Percentiles rank a stretch among this genome's conserved stretches.
These are phyloP conservation scores for Sporisorium reilianum DNA, from an alignment of 1,284 basidiomycete genomes.

Conservation along the genomic window DNA sequence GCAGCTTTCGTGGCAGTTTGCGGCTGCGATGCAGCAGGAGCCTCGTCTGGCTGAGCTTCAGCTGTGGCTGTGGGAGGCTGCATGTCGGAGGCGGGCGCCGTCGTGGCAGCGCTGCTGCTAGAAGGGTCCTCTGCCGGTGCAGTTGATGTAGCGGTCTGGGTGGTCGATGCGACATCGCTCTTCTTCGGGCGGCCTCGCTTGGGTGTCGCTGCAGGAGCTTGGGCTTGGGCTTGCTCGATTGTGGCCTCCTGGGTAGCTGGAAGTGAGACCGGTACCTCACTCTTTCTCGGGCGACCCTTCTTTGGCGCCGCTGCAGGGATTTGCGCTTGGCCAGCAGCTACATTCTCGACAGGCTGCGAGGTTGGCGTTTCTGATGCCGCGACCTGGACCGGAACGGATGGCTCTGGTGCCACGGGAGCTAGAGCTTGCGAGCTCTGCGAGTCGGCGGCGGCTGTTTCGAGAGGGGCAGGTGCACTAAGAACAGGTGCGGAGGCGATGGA, in stretches of 20 bases:
- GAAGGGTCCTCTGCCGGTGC: background rate
- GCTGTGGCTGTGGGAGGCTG: background rate
- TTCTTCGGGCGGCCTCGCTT: conserved; percentile 23
- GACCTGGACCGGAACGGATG: background rate
- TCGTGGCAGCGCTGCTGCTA: background rate
- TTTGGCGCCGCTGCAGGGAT: conserved; percentile 11
- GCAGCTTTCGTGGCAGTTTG: background rate
- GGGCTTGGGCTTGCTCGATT: background rate
- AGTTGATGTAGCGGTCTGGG: background rate
- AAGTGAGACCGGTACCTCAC: background rate
- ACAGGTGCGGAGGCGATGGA: conserved; percentile 1
- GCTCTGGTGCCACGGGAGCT: background rate
- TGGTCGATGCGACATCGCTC: background rate
- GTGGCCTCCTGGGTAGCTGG: background rate
- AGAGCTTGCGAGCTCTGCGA: background rate
- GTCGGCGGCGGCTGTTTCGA: background rate
- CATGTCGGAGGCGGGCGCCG: background rate
- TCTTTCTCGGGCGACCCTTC: conserved; percentile 12
- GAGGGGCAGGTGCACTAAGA: background rate
- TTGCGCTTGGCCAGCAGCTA: background rate
- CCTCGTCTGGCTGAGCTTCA: background rate
- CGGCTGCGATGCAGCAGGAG: background rate
- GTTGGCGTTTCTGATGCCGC: background rate
- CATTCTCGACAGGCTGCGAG: background rate
- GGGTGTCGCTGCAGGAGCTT: conserved; percentile 8